Conservation (phyloP, 2,329 filamentous ascomycete genomes). For the Proliferodiscus dingleyae region DNA sequence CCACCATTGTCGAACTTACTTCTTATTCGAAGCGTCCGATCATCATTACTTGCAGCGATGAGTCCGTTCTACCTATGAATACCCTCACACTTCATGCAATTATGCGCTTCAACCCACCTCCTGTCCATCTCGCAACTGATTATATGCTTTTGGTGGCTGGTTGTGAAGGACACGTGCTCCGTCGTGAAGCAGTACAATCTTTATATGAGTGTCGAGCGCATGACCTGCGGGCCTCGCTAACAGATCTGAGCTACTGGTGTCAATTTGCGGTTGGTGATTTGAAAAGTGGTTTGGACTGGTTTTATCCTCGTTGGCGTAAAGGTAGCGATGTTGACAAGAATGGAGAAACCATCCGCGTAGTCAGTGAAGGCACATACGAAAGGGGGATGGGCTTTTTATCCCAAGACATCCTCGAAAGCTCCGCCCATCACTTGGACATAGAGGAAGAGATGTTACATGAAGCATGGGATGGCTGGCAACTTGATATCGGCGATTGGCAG, state of each 20-base stretch:
- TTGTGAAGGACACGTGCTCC: conserved; percentile 79
- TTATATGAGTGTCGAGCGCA: conserved; percentile 65
- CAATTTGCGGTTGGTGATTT: conserved; percentile 89
- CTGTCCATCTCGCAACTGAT: conserved; percentile 66
- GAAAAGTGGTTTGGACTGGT: conserved; percentile 88
- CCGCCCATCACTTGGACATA: conserved; percentile 36
- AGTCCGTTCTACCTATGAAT: conserved; percentile 70
- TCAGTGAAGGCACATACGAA: conserved; percentile 76
- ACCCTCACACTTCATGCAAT: conserved; percentile 79
- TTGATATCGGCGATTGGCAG: conserved; percentile 58
- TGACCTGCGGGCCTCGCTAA: conserved; percentile 77
- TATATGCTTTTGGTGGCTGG: conserved; percentile 79
- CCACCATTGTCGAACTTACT: conserved; percentile 72
- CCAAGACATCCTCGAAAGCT: conserved; percentile 49
- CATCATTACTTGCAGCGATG: conserved; percentile 92
- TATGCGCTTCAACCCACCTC: conserved; percentile 66
- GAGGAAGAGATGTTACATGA: conserved; percentile 63
- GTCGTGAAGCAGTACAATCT: conserved; percentile 58
- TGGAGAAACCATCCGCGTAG: conserved; percentile 66
- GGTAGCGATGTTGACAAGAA: conserved; percentile 64
- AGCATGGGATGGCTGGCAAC: conserved; percentile 61
- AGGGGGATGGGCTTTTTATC: conserved; percentile 73
- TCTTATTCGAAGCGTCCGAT: conserved; percentile 83
- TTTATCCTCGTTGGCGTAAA: conserved; percentile 70
- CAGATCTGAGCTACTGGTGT: conserved; percentile 92